Base-by-base conservation (phyloP, 805 yeast species). In the Saturnispora zaruensis region DNA sequence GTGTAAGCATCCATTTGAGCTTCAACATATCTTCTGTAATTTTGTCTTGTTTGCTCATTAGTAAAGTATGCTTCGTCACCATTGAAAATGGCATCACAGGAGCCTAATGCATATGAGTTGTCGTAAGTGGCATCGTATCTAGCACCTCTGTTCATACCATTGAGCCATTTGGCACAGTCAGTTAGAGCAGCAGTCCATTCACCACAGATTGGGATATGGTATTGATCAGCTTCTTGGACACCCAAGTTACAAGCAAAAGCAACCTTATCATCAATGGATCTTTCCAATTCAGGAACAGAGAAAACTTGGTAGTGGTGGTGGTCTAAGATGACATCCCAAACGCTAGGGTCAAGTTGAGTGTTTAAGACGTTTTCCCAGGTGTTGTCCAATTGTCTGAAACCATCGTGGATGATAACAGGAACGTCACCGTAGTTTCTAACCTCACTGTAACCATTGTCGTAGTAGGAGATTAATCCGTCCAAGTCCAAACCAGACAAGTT, bases 241-340 rank as follows among this genome's bases (percentile, higher is more conserved):
- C 72, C 72, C 51, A 65, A 51, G 44, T 78, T 81, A 69, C 79
- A 76, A 21, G 66, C 62, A 62, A 84, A 78, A 32, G 66, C 55
- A 46, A 91, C 59, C 59, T 84, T 93, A 43, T 79, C 77, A 56
- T 81, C 86, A 47, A 85, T 72, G 46, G 69, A 49, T 59, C 80
- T 73, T 47, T 70, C 60, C 52, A 88, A 73, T 67, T 87, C 84
- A 42, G 72, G 78, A 24, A 73, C 68, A 32, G 81, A 72, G 67
- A 90, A 90, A 20, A 87, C 91, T 70, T 87, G 95, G 71, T 90
- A 90, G 65, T 84, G 88, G 67, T 90, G 96, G 67, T 87, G 96
- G 64, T 90, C 96, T 44, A 88, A 68, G 25, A 86, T 77, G 49
- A 87, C 85, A 60, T 83, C 81, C 80, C 82, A 64, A 28, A 53